Evolutionary conservation across 108 stramenopile species (phyloP).

Genomic region (Bacterosira constricta): DNA sequence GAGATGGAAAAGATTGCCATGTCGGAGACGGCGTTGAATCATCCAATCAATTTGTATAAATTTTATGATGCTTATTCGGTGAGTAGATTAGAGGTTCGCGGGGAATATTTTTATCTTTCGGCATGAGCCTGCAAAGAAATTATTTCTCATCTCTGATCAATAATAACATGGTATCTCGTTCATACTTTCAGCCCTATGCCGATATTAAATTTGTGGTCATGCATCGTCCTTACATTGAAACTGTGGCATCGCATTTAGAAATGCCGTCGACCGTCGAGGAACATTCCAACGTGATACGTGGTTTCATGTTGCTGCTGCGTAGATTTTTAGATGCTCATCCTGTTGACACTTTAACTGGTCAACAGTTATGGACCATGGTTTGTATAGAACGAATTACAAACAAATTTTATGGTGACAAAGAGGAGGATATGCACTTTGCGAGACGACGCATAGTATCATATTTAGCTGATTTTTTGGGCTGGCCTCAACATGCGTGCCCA

Average conservation of each 20-base stretch:
- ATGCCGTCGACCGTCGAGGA: background rate
- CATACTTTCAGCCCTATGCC: background rate
- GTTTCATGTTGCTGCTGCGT: background rate
- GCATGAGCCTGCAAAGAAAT: background rate
- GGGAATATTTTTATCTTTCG: background rate
- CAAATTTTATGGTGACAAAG: background rate
- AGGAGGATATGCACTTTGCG: background rate
- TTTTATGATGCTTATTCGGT: constrained; percentile 8
- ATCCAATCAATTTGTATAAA: constrained; percentile 21
- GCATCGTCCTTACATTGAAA: background rate
- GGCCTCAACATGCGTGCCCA: background rate
- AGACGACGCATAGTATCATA: background rate
- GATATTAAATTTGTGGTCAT: background rate
- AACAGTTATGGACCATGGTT: background rate
- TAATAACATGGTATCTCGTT: too few relatives aligned
- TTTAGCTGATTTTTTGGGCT: background rate
- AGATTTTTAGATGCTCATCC: background rate
- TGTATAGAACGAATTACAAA: background rate
- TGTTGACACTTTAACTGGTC: background rate
- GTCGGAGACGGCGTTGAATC: constrained; percentile 22
- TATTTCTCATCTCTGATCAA: background rate
- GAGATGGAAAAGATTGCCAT: constrained; percentile 24
- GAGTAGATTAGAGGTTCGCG: background rate
- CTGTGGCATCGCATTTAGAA: background rate
- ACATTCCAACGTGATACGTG: background rate